Conservation (phyloP, 768 basidiomycete genomes). For the Amanita polypyramis region DNA sequence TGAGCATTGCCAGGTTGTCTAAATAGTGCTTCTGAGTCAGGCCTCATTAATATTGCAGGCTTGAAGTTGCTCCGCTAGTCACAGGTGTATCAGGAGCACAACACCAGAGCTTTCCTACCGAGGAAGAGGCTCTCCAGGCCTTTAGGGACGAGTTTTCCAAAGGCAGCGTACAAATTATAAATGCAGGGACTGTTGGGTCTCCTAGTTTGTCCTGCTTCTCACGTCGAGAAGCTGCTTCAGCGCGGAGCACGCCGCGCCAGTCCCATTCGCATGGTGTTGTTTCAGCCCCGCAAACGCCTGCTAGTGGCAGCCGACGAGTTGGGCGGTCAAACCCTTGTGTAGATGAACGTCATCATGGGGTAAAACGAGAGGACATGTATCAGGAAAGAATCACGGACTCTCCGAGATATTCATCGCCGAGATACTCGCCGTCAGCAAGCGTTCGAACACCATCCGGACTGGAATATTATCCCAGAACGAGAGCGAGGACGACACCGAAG, state of each 20-base stretch:
- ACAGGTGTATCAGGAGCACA: constrained; percentile 30
- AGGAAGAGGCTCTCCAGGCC: constrained; percentile 28
- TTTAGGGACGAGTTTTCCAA: constrained; percentile 18
- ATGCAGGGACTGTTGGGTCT: constrained; percentile 1
- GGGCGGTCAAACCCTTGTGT: constrained; percentile 7
- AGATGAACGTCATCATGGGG: neutral
- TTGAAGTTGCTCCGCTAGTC: constrained; percentile 32
- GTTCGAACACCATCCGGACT: constrained; percentile 23
- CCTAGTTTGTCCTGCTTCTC: constrained; percentile 2
- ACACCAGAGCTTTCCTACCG: constrained; percentile 30
- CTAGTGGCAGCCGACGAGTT: neutral
- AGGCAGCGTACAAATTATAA: constrained; percentile 20
- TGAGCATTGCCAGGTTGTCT: constrained; percentile 9
- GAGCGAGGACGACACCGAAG: constrained; percentile 10
- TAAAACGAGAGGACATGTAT: constrained; percentile 1
- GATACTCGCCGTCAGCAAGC: constrained; percentile 6
- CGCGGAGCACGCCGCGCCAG: neutral
- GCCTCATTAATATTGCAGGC: constrained; percentile 21
- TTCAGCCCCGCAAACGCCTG: neutral
- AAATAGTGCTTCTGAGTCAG: neutral
- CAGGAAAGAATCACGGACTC: constrained; percentile 4
- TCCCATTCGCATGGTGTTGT: neutral
- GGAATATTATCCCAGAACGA: constrained; percentile 16
- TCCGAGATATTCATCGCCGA: constrained; percentile 11
- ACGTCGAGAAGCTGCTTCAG: constrained; percentile 9